These are phyloP conservation scores for Pyrenula massariospora DNA, from an alignment of 495 filamentous ascomycete genomes.

Conservation along the genomic window DNA sequence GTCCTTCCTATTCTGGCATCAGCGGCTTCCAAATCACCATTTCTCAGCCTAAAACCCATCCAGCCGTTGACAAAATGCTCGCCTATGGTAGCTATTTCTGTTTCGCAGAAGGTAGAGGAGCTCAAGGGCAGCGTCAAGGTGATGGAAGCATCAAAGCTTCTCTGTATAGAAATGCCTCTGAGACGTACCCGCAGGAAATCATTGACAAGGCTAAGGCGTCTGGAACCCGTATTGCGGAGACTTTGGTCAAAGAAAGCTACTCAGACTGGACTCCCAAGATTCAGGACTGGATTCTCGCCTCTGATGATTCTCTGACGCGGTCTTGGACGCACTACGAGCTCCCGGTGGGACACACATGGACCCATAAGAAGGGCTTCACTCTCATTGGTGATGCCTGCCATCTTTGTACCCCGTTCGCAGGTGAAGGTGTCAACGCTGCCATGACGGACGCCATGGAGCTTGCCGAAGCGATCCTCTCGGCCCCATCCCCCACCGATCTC, in stretches of 20 bases:
- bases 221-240: background rate
- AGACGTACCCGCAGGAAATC: background rate
- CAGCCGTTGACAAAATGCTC: constrained; percentile 23
- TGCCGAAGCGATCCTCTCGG: constrained; percentile 27
- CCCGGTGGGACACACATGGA: constrained; percentile 37
- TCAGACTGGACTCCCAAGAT: background rate
- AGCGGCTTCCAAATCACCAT: constrained; percentile 23
- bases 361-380: constrained; percentile 19
- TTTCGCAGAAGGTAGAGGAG: constrained; percentile 22
- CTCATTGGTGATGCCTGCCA: constrained; percentile 49
- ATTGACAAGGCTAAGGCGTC: background rate
- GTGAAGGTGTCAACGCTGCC: constrained; percentile 42
- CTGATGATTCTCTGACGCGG: background rate
- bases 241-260: background rate
- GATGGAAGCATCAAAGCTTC: background rate
- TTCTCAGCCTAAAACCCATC: constrained; percentile 15
- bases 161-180: background rate
- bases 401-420: constrained; percentile 47
- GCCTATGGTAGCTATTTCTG: constrained; percentile 31
- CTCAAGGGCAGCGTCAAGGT: constrained; percentile 7
- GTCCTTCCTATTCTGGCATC: constrained; percentile 38
- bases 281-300: background rate
- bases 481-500: background rate
- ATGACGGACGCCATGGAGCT: constrained; percentile 43
- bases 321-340: constrained; percentile 26